phyloP scores from a whole-genome alignment of 2,329 filamentous ascomycete species.

The Mycosphaerella sp. region DNA sequence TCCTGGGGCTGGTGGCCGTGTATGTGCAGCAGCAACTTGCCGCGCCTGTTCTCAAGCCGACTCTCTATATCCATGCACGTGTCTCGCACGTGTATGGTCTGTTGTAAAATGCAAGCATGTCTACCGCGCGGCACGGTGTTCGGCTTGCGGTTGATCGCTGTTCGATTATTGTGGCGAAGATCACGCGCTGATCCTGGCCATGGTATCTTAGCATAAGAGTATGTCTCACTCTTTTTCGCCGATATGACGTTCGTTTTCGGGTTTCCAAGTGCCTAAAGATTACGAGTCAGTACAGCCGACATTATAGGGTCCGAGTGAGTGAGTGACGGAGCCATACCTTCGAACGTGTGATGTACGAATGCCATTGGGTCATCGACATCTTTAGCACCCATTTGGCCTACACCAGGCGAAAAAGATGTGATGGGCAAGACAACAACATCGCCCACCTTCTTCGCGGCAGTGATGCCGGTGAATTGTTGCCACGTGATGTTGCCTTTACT shows the following conservation, averaged over 20 bases:
- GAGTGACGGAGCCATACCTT: slow-evolving; percentile 56
- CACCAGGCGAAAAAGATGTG: slow-evolving; percentile 93
- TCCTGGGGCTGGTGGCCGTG: background rate
- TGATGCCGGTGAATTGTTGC: slow-evolving; percentile 84
- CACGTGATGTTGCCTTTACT: slow-evolving; percentile 72
- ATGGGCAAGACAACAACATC: slow-evolving; percentile 93
- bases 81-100: slow-evolving; percentile 2
- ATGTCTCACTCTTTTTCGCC: slow-evolving; percentile 37
- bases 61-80: background rate
- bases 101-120: background rate
- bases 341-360: slow-evolving; percentile 94
- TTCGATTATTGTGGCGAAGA: slow-evolving; percentile 2
- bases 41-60: background rate
- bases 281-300: slow-evolving; percentile 8
- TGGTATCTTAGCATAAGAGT: background rate
- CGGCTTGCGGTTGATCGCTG: background rate
- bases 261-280: slow-evolving; percentile 65
- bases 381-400: slow-evolving; percentile 85
- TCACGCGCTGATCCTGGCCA: slow-evolving; percentile 7
- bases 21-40: background rate
- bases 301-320: background rate
- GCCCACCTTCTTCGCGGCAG: slow-evolving; percentile 74
- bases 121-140: slow-evolving; percentile 1
- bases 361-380: slow-evolving; percentile 91
- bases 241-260: slow-evolving; percentile 64